Percentiles rank a stretch among this genome's conserved stretches.
Conservation (phyloP, 129 eudicot genomes). For the Tagetes erecta region DNA sequence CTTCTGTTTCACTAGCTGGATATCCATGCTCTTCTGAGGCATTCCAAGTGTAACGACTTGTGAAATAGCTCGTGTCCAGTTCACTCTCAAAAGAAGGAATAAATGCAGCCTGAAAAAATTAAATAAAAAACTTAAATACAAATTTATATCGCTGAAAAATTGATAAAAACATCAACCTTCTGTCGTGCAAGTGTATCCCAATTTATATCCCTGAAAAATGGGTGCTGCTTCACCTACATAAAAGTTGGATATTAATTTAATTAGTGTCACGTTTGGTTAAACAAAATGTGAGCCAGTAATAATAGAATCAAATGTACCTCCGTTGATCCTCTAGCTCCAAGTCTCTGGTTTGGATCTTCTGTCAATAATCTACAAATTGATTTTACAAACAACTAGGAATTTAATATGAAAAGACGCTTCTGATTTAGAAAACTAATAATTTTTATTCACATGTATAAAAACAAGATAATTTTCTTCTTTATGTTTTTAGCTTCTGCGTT, state of each 20-base stretch:
- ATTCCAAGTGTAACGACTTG: slow-evolving; percentile 95
- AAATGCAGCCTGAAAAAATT: slow-evolving; percentile 79
- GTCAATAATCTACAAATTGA: slow-evolving; percentile 65
- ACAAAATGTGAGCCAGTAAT: neutral
- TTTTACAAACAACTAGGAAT: slow-evolving; percentile 16
- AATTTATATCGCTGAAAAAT: neutral
- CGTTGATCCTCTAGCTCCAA: slow-evolving; percentile 94
- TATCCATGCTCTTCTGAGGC: slow-evolving; percentile 76
- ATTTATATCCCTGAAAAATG: slow-evolving; percentile 89
- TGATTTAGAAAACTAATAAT: neutral
- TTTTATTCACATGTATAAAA: neutral
- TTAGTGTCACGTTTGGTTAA: neutral
- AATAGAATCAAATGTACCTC: slow-evolving; percentile 47
- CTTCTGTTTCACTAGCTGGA: slow-evolving; percentile 75
- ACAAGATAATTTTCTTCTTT: slow-evolving; percentile 14
- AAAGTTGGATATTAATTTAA: neutral
- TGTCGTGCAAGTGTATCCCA: slow-evolving; percentile 99
- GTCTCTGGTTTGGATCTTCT: slow-evolving; percentile 97
- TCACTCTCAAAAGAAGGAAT: slow-evolving; percentile 94
- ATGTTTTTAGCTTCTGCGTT: neutral
- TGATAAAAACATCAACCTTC: slow-evolving; percentile 50
- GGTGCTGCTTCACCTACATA: slow-evolving; percentile 90
- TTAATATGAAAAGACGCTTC: neutral
- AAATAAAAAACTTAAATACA: slow-evolving; percentile 19
- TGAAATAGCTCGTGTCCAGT: slow-evolving; percentile 90